Evolutionary conservation across 768 basidiomycete genomes (phyloP).

Genomic region (Trichaptum fuscoviolaceum): DNA sequence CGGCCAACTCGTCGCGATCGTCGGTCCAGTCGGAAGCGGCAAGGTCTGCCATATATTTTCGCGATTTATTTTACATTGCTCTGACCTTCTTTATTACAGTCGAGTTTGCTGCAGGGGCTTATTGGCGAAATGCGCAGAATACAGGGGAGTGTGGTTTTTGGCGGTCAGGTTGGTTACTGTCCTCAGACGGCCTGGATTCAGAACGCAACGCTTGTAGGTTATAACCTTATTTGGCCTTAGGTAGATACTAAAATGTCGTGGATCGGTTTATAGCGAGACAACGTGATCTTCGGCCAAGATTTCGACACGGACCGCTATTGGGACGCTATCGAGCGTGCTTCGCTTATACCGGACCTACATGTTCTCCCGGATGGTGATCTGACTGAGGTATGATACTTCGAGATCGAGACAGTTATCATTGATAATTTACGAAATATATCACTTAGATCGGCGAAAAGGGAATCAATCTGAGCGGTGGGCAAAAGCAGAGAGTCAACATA

Average conservation of each 20-base stretch:
- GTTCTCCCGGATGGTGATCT: constrained; percentile 65
- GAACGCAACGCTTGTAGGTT: constrained; percentile 52
- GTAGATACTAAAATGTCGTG: neutral
- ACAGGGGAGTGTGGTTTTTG: constrained; percentile 49
- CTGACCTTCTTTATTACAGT: constrained; percentile 26
- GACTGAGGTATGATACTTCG: constrained; percentile 48
- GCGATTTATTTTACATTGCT: neutral
- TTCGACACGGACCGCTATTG: constrained; percentile 65
- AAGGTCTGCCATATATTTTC: constrained; percentile 29
- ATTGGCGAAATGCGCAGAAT: constrained; percentile 65
- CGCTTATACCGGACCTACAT: constrained; percentile 57
- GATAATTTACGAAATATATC: constrained; percentile 2
- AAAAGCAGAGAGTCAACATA: constrained; percentile 63
- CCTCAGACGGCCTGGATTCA: constrained; percentile 77
- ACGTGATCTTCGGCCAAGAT: constrained; percentile 60
- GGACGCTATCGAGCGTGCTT: constrained; percentile 52
- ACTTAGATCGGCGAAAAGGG: constrained; percentile 66
- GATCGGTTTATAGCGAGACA: constrained; percentile 42
- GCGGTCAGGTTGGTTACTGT: constrained; percentile 64
- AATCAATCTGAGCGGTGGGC: constrained; percentile 61
- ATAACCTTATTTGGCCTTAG: neutral
- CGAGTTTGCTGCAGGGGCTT: constrained; percentile 54
- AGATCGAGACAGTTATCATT: too few relatives aligned
- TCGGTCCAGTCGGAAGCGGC: constrained; percentile 66
- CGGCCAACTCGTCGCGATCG: constrained; percentile 57